Conservation (phyloP, 1,284 basidiomycete genomes). For the Fomitiporia mediterranea region DNA sequence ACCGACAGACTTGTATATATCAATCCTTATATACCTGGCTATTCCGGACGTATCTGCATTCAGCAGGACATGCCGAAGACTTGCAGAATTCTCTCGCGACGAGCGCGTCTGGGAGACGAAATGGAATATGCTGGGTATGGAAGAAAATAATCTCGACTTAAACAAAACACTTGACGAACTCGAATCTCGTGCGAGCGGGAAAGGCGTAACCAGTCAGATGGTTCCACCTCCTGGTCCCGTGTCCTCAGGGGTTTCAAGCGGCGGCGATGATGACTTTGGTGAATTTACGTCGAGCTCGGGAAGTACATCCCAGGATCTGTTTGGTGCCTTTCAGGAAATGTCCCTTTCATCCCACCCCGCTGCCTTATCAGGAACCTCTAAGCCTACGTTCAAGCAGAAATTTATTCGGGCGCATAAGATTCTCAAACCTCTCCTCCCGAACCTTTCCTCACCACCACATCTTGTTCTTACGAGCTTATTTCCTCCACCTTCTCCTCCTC, state of each 20-base stretch:
- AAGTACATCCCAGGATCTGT: slow-evolving; percentile 39
- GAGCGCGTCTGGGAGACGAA: slow-evolving; percentile 73
- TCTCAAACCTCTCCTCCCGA: slow-evolving; percentile 53
- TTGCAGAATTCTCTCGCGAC: slow-evolving; percentile 59
- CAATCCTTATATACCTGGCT: slow-evolving; percentile 68
- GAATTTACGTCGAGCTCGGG: slow-evolving; percentile 60
- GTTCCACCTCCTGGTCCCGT: slow-evolving; percentile 22
- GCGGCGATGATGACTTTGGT: slow-evolving; percentile 82
- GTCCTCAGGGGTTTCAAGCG: slow-evolving; percentile 33
- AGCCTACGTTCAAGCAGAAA: slow-evolving; percentile 40
- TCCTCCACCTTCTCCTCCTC: slow-evolving; percentile 38
- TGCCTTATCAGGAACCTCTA: slow-evolving; percentile 16
- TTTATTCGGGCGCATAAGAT: slow-evolving; percentile 65
- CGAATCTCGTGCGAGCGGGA: slow-evolving; percentile 35
- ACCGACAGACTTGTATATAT: slow-evolving; percentile 70
- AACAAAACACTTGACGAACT: slow-evolving; percentile 55
- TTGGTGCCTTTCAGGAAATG: slow-evolving; percentile 54
- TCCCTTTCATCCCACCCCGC: slow-evolving; percentile 17
- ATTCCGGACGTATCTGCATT: slow-evolving; percentile 77
- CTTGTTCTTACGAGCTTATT: slow-evolving; percentile 51
- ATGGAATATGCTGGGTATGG: slow-evolving; percentile 59
- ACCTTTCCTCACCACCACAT: slow-evolving; percentile 46
- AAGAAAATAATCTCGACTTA: slow-evolving; percentile 36
- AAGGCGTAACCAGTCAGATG: slow-evolving; percentile 19
- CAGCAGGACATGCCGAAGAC: slow-evolving; percentile 59